Evolutionary conservation across 129 eudicot species (phyloP).

Genomic region (Flaveria trinervia): DNA sequence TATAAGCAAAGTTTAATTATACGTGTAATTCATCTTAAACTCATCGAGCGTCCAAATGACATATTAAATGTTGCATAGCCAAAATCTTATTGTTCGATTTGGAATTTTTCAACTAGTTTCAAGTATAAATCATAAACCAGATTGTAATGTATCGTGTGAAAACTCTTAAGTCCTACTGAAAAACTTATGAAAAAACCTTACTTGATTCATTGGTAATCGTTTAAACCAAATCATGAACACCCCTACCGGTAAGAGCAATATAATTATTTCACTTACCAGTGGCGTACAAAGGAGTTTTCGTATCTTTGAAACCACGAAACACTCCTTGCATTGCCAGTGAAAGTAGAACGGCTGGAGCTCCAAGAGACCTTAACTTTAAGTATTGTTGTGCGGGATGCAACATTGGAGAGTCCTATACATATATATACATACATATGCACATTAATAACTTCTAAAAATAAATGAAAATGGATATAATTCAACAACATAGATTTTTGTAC

Average conservation of each 20-base stretch:
- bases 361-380: slow-evolving; percentile 69
- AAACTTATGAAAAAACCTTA: no score
- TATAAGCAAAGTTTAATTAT: no score
- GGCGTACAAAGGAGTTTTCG: slow-evolving; percentile 75
- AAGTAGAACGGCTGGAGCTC: slow-evolving; percentile 92
- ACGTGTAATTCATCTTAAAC: no score
- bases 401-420: slow-evolving; percentile 67
- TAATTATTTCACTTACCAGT: slow-evolving; percentile 41
- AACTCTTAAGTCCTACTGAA: no score
- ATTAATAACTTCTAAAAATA: background rate
- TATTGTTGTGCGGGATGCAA: slow-evolving; percentile 64
- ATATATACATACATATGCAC: background rate
- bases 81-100: no score
- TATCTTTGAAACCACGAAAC: slow-evolving; percentile 86
- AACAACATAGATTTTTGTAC: slow-evolving; percentile 14
- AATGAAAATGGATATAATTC: background rate
- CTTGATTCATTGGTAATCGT: no score
- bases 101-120: no score
- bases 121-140: no score
- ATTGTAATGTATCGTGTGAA: no score
- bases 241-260: background rate
- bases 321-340: slow-evolving; percentile 93
- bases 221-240: no score
- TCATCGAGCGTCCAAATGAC: no score
- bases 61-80: no score